A percentile compares a stretch with the other conserved stretches of the same genome.
Evolutionary conservation across 2,329 filamentous ascomycete species (phyloP).

Genomic region (Decorospora gaudefroyi): DNA sequence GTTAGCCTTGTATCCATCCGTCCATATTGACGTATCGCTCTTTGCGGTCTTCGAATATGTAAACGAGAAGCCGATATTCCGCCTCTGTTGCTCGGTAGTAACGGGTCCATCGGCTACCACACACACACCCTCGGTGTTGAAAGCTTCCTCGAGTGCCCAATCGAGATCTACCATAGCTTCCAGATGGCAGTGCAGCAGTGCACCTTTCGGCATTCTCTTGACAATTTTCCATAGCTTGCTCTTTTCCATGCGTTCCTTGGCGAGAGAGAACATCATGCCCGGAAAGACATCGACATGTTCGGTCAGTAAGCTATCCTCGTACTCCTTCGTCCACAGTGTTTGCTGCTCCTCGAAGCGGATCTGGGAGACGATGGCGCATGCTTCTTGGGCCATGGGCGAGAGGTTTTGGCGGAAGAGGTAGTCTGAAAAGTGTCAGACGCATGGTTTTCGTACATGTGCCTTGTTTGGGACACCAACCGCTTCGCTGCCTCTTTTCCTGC

Average conservation of each 20-base stretch:
- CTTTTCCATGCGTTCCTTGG: conserved; percentile 81
- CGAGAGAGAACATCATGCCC: conserved; percentile 91
- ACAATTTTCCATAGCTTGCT: conserved; percentile 87
- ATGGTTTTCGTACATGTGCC: background rate
- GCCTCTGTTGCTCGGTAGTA: conserved; percentile 57
- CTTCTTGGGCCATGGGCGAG: conserved; percentile 76
- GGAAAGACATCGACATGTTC: conserved; percentile 71
- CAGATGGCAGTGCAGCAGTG: conserved; percentile 82
- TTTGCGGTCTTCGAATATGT: conserved; percentile 50
- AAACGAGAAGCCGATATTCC: conserved; percentile 65
- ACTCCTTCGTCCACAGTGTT: conserved; percentile 74
- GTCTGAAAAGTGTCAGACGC: conserved; percentile 56
- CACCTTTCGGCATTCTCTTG: conserved; percentile 84
- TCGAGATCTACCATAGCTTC: conserved; percentile 90
- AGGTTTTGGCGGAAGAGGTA: conserved; percentile 72
- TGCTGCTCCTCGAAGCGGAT: conserved; percentile 78
- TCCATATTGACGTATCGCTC: conserved; percentile 65
- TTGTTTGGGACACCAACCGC: conserved; percentile 60
- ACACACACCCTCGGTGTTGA: conserved; percentile 74
- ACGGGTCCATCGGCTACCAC: conserved; percentile 66
- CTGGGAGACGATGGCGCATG: conserved; percentile 76
- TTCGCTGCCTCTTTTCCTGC: conserved; percentile 80
- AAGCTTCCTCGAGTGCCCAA: conserved; percentile 72
- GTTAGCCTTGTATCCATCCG: conserved; percentile 61
- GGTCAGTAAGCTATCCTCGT: conserved; percentile 71